phyloP scores from a whole-genome alignment of 2,329 filamentous ascomycete genomes.

The Aspergillus intermedius region DNA sequence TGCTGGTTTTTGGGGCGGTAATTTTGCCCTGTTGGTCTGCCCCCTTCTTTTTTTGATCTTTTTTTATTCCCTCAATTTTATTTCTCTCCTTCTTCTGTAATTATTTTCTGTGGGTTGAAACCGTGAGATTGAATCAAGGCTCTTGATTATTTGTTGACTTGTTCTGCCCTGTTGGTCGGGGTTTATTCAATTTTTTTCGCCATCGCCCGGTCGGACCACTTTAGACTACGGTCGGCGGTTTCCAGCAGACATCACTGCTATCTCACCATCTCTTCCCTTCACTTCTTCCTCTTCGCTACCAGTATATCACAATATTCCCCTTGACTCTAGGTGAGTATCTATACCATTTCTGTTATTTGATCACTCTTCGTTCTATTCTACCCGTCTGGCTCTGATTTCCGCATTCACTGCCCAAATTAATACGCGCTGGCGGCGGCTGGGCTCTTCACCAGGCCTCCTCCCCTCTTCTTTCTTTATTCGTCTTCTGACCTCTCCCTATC shows the following conservation, averaged over 20 bases:
- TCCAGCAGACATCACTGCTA: conserved; percentile 18
- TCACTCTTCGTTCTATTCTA: background rate
- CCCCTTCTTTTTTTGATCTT: conserved; percentile 7
- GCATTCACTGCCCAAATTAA: conserved; percentile 8
- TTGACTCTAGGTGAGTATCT: too few relatives aligned
- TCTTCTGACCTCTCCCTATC: background rate
- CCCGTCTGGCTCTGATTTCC: background rate
- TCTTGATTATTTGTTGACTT: conserved; percentile 12
- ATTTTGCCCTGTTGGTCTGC: background rate
- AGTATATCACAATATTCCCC: background rate
- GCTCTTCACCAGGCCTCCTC: conserved; percentile 1
- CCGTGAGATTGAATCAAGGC: conserved; percentile 11
- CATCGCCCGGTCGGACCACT: background rate
- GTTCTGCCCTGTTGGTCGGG: conserved; percentile 1
- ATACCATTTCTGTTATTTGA: too few relatives aligned
- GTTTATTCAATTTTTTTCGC: background rate
- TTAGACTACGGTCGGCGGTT: background rate
- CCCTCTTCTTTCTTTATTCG: background rate
- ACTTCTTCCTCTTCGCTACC: conserved; percentile 2
- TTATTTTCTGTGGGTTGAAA: conserved; percentile 7
- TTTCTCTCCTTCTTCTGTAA: conserved; percentile 7
- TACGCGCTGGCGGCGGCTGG: conserved; percentile 12
- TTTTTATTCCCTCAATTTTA: conserved; percentile 5
- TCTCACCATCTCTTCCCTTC: conserved; percentile 8
- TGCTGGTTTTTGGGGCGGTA: background rate